These are phyloP conservation scores for Fragaria vesca DNA, from an alignment of 306 rosid species.

Conservation along the genomic window DNA sequence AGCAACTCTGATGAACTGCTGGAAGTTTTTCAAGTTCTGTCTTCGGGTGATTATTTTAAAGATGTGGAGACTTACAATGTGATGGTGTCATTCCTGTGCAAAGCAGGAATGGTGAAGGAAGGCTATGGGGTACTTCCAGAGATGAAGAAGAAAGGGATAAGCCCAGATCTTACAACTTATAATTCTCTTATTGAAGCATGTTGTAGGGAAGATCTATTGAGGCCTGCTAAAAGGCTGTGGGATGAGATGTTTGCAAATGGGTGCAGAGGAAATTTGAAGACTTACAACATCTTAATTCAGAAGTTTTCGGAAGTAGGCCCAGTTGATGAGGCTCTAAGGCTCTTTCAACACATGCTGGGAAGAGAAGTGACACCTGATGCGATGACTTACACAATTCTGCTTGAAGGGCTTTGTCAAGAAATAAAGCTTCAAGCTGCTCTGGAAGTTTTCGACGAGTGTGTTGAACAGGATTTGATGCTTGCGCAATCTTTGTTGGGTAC, in stretches of 20 bases:
- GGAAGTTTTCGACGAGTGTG: constrained; percentile 52
- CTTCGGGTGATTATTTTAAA: constrained; percentile 49
- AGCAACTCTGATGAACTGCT: constrained; percentile 54
- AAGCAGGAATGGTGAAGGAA: constrained; percentile 71
- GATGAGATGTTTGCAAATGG: constrained; percentile 92
- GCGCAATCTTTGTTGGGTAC: constrained; percentile 51
- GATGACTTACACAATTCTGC: constrained; percentile 57
- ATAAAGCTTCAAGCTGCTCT: constrained; percentile 62
- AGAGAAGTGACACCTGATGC: constrained; percentile 60
- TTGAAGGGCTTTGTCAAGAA: constrained; percentile 73
- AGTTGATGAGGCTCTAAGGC: constrained; percentile 70
- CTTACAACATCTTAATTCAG: constrained; percentile 65
- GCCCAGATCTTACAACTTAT: constrained; percentile 55
- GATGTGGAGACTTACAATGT: constrained; percentile 70
- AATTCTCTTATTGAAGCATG: constrained; percentile 84
- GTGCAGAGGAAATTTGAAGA: constrained; percentile 67
- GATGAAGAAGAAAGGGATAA: constrained; percentile 74
- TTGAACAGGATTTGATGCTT: constrained; percentile 54
- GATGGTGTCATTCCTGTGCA: constrained; percentile 69
- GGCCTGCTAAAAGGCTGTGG: constrained; percentile 89
- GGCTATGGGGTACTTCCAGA: constrained; percentile 76
- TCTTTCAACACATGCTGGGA: constrained; percentile 64
- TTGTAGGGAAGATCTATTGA: constrained; percentile 74
- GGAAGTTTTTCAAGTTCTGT: constrained; percentile 54
- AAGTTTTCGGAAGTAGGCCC: constrained; percentile 71